Evolutionary conservation across 2,329 filamentous ascomycete species (phyloP).

Genomic region (Hypoxylon sp.): DNA sequence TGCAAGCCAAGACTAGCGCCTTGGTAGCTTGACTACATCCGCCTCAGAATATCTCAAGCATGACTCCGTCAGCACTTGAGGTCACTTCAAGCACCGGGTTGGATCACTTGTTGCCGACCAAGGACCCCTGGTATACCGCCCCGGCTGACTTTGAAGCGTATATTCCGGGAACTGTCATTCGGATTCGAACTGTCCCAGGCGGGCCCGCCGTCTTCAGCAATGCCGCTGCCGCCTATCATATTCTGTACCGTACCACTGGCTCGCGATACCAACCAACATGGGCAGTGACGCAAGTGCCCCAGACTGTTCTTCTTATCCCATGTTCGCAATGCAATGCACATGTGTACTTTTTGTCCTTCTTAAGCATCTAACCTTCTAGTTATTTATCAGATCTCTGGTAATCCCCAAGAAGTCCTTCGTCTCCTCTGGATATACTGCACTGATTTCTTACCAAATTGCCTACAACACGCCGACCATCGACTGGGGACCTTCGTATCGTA

Average conservation of each 20-base stretch:
- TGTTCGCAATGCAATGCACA: too few species aligned
- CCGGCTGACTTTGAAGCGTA: slow-evolving; percentile 48
- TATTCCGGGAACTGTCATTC: slow-evolving; percentile 50
- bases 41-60: too few species aligned
- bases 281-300: slow-evolving; percentile 52
- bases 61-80: too few species aligned
- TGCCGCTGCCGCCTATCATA: slow-evolving; percentile 50
- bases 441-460: slow-evolving; percentile 58
- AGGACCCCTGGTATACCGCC: slow-evolving; percentile 54
- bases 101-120: too few species aligned
- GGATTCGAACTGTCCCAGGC: slow-evolving; percentile 51
- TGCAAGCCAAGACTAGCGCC: too few species aligned
- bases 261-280: slow-evolving; percentile 53
- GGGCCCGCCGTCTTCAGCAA: slow-evolving; percentile 25
- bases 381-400: too few species aligned
- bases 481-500: slow-evolving; percentile 54
- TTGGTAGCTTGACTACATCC: too few species aligned
- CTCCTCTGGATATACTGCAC: slow-evolving; percentile 29
- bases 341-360: too few species aligned
- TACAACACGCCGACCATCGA: slow-evolving; percentile 56
- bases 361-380: too few species aligned
- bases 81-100: too few species aligned
- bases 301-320: not conserved
- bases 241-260: slow-evolving; percentile 57
- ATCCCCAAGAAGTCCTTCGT: slow-evolving; percentile 37